Base-by-base conservation (phyloP, 1,284 basidiomycete species). In the Puccinia novopanici region DNA sequence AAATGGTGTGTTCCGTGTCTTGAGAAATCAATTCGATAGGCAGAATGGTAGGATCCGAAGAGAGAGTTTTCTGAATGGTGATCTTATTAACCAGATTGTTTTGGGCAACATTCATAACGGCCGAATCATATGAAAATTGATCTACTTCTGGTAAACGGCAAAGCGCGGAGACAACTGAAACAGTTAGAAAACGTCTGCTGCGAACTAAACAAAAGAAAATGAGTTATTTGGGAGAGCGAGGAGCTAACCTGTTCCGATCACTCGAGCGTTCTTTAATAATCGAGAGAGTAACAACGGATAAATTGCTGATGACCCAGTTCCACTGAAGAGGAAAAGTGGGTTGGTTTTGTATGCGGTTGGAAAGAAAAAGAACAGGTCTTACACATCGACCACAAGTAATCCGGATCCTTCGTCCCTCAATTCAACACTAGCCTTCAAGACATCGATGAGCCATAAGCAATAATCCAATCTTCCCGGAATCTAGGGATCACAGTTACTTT, bases 271-370 rank as follows among this genome's bases (percentile, higher is more conserved):
- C 1, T 88, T 85, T 52, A 90, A 87, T 30, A 90, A 85, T 2
- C 86, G 88, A 84, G 91, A 91, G 0, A 89, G 89, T 0, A 98
- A 88, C 0, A 97, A 87, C 0, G 95, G 91, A 83, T 98, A 98
- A 82, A 98, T 94, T 0, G 90, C 92, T 0, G 93, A 92, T 10
- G 94, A 91, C 0, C 95, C 95, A 10, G 94, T 96, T 22, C 95
- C 95, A 57, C 94, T 95, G 82, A 59, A 30, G 52, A 50, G 52
- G 27, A 37, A 34, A 57, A 40, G 40, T 55, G n/a, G 82, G 22
- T 48, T 27, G 15, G 48, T 24, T 34, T 42, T 10, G 45, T 10
- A 55, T 3, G 10, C 22, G 52, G 2, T 55, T 73, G 34, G 55
- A 30, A 55, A 57, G 22, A n/a, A 52, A 52, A 24, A 40, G 19